A percentile compares a stretch with the other conserved stretches of the same genome.
phyloP scores from a whole-genome alignment of 805 yeast species.

The Ogataea siamensis region DNA sequence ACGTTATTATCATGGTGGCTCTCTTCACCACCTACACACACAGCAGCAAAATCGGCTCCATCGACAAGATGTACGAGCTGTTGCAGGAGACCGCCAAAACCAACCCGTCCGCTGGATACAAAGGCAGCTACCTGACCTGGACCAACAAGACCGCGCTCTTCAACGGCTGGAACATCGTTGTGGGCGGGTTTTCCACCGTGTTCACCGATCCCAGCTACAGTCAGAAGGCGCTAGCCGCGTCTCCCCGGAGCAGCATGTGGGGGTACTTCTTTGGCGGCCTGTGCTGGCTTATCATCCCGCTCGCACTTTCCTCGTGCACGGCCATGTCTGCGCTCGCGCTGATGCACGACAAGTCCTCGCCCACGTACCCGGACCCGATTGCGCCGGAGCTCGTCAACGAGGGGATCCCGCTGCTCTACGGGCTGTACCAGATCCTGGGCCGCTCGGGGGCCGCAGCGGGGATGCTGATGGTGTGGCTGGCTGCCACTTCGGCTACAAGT shows the following conservation, averaged over 20 bases:
- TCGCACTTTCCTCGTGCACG: conserved; percentile 31
- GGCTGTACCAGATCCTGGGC: conserved; percentile 35
- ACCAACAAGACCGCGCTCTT: conserved; percentile 34
- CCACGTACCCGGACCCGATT: conserved; percentile 43
- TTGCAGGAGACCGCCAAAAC: conserved; percentile 21
- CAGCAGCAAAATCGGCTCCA: conserved; percentile 33
- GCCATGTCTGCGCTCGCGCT: conserved; percentile 38
- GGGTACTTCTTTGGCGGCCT: conserved; percentile 34
- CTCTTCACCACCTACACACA: conserved; percentile 28
- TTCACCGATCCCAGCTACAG: conserved; percentile 33
- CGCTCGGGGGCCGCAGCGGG: conserved; percentile 42
- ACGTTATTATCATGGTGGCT: conserved; percentile 33
- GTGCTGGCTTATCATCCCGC: conserved; percentile 35
- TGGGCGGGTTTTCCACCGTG: conserved; percentile 29
- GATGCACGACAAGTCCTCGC: conserved; percentile 32
- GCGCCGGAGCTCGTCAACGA: conserved; percentile 38
- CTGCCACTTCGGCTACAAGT: conserved; percentile 42
- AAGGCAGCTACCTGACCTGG: conserved; percentile 35
- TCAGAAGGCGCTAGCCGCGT: conserved; percentile 34
- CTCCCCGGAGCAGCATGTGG: conserved; percentile 27
- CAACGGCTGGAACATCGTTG: conserved; percentile 38
- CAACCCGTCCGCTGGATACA: conserved; percentile 27
- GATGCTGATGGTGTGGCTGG: conserved; percentile 39
- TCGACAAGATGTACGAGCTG: conserved; percentile 35
- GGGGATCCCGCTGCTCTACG: conserved; percentile 39